Percentiles rank a stretch among this genome's conserved stretches.
phyloP scores from a whole-genome alignment of 768 basidiomycete genomes.

The Collybia sordida region DNA sequence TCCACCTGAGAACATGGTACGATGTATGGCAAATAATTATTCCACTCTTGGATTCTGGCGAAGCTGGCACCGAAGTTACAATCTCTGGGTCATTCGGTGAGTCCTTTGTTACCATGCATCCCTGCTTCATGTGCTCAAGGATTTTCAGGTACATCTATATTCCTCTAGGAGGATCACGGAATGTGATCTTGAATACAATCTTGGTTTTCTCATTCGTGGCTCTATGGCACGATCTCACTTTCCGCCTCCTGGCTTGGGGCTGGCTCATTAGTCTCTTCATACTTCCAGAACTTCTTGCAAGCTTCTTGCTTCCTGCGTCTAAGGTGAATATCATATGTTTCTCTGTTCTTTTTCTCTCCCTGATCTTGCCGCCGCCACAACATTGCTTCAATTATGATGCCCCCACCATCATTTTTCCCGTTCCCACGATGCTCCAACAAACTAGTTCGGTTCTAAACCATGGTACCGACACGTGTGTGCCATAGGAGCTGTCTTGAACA shows the following conservation, averaged over 20 bases:
- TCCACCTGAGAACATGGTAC: conserved; percentile 97
- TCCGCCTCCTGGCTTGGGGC: conserved; percentile 89
- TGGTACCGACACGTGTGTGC: conserved; percentile 93
- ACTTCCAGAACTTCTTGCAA: conserved; percentile 75
- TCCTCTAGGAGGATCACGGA: conserved; percentile 76
- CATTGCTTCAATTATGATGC: background rate
- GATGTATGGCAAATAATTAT: conserved; percentile 99
- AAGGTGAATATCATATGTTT: conserved; percentile 45
- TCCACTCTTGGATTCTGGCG: conserved; percentile 93
- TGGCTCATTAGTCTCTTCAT: conserved; percentile 94
- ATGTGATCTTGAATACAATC: conserved; percentile 57
- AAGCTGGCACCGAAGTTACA: conserved; percentile 95
- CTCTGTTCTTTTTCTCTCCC: background rate
- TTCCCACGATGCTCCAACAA: background rate
- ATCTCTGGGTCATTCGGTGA: conserved; percentile 90
- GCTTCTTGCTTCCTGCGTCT: conserved; percentile 55
- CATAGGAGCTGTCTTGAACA: conserved; percentile 78
- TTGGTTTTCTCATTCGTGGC: conserved; percentile 96
- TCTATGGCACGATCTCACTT: conserved; percentile 93
- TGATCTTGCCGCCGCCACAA: background rate
- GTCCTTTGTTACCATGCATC: conserved; percentile 5
- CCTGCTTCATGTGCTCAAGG: background rate
- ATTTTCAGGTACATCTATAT: conserved; percentile 84
- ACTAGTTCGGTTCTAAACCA: conserved; percentile 58
- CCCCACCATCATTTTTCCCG: conserved; percentile 3